phyloP scores from a whole-genome alignment of 2,329 filamentous ascomycete genomes.

The Aspergillus novoparasiticus region DNA sequence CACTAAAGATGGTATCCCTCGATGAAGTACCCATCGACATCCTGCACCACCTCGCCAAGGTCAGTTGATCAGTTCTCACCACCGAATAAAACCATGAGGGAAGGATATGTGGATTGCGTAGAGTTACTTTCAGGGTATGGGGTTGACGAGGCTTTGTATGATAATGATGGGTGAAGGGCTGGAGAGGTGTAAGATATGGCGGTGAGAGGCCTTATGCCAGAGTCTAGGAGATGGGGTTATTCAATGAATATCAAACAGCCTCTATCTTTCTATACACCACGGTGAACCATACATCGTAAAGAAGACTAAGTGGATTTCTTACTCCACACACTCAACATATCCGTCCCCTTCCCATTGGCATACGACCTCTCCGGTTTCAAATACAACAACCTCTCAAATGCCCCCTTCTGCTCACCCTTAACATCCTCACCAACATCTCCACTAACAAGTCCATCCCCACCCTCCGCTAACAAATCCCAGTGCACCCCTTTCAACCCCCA shows the following conservation, averaged over 20 bases:
- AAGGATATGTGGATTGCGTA: neutral
- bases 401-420: neutral
- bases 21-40: neutral
- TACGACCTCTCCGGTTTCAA: conserved; percentile 36
- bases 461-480: conserved; percentile 35
- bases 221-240: neutral
- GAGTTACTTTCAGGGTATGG: neutral
- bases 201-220: neutral
- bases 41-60: neutral
- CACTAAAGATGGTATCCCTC: neutral
- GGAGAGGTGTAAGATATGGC: neutral
- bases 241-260: neutral
- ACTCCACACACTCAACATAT: conserved; percentile 38
- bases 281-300: neutral
- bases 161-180: neutral
- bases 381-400: conserved; percentile 33
- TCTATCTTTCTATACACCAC: neutral
- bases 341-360: conserved; percentile 35
- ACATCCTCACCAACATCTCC: conserved; percentile 12
- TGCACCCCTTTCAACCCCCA: conserved; percentile 43
- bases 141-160: neutral
- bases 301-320: neutral
- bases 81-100: neutral
- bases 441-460: conserved; percentile 27
- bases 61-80: neutral